phyloP scores from a whole-genome alignment of 148 eudicot species.

The Cornus kousa region DNA sequence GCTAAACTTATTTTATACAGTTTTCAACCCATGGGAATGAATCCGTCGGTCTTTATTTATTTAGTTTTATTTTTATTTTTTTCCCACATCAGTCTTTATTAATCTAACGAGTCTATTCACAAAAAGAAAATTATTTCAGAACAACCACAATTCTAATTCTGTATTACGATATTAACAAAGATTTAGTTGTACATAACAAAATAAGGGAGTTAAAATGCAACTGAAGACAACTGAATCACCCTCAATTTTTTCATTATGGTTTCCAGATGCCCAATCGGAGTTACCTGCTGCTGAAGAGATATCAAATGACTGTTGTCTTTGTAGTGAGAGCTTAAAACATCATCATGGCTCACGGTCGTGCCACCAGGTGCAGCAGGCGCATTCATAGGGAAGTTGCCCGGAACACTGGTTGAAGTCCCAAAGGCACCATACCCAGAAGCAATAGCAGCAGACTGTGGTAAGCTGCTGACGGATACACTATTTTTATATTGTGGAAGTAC shows the following conservation, averaged over 20 bases:
- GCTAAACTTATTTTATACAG: neutral
- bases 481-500: conserved; percentile 77
- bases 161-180: neutral
- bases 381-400: conserved; percentile 64
- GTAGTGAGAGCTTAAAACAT: conserved; percentile 65
- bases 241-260: too few species aligned
- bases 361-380: conserved; percentile 70
- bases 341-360: conserved; percentile 64
- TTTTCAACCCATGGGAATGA: too few species aligned
- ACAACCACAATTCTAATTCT: neutral
- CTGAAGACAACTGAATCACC: neutral
- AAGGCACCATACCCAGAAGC: conserved; percentile 83
- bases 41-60: too few species aligned
- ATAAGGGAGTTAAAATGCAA: neutral
- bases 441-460: conserved; percentile 79
- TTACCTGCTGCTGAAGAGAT: conserved; percentile 92
- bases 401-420: conserved; percentile 63
- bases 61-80: too few species aligned
- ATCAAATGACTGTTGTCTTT: conserved; percentile 79
- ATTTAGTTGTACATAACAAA: neutral
- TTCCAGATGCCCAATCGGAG: neutral
- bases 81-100: neutral
- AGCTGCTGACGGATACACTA: conserved; percentile 57
- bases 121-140: neutral
- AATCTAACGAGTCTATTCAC: neutral